A percentile compares a stretch with the other conserved stretches of the same genome.
Evolutionary conservation across 108 stramenopile genomes (phyloP).

Genomic region (Nitzschia inconspicua): DNA sequence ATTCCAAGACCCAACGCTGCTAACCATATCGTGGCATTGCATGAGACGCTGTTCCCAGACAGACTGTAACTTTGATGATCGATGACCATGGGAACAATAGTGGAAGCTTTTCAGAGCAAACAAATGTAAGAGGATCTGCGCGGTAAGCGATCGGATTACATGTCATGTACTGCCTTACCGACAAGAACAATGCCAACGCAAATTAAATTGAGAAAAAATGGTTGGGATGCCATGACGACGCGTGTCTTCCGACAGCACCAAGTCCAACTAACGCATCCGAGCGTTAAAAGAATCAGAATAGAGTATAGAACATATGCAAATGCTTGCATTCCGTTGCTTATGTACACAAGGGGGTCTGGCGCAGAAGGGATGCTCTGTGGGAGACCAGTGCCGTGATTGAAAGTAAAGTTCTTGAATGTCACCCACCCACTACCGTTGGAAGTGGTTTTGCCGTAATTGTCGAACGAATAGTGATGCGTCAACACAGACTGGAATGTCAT

Average conservation of each 20-base stretch:
- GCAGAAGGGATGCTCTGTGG: no score
- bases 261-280: conserved; percentile 35
- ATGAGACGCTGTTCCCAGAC: conserved; percentile 12
- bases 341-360: no score
- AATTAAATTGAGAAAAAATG: conserved; percentile 39
- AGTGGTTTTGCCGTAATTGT: no score
- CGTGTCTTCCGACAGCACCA: conserved; percentile 10
- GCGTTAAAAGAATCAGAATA: conserved; percentile 1
- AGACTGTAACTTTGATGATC: conserved; percentile 13
- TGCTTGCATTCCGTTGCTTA: neutral
- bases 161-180: no score
- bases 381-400: no score
- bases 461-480: no score
- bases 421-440: neutral
- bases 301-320: neutral
- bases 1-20: conserved; percentile 37
- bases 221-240: conserved; percentile 37
- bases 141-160: no score
- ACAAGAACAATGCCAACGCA: conserved; percentile 42
- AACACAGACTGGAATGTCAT: no score
- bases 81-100: conserved; percentile 31
- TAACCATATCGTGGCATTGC: conserved; percentile 28
- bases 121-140: no score
- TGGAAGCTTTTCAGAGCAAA: no score
- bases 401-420: neutral